These are phyloP conservation scores for Pseudoneurospora amorphoporcata DNA, from an alignment of 495 filamentous ascomycete species.

Conservation along the genomic window DNA sequence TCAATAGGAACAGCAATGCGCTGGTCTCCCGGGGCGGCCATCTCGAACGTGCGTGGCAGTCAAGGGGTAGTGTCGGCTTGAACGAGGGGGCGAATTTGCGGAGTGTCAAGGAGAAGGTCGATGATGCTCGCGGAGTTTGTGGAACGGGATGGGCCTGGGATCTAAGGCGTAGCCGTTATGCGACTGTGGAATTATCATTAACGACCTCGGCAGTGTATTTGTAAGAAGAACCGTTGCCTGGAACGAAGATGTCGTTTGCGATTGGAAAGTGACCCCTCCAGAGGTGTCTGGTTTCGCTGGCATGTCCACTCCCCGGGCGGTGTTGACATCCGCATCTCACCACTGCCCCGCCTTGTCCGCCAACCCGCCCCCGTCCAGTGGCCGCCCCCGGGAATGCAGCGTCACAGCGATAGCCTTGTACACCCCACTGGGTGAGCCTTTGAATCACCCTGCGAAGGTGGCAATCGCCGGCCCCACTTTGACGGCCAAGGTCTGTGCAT, in stretches of 20 bases:
- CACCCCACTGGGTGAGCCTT: not conserved
- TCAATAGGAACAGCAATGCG: slow-evolving; percentile 71
- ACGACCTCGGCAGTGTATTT: not conserved
- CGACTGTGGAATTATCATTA: not conserved
- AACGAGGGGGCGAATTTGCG: not conserved
- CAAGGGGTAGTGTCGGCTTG: not conserved
- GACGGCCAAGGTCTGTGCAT: slow-evolving; percentile 6
- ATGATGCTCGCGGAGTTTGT: not conserved
- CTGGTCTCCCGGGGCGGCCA: slow-evolving; percentile 63
- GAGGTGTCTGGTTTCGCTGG: not conserved
- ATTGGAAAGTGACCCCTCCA: not conserved
- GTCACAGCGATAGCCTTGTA: not conserved
- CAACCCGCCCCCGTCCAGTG: not conserved
- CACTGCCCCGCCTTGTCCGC: not conserved
- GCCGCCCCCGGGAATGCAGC: not conserved
- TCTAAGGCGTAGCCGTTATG: not conserved
- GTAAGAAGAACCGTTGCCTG: not conserved
- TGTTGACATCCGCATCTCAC: not conserved
- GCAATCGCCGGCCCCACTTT: slow-evolving; percentile 1
- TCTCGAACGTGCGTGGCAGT: slow-evolving; percentile 27
- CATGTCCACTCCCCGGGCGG: not conserved
- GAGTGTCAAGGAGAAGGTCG: not conserved
- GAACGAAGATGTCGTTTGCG: not conserved
- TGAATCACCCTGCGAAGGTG: not conserved
- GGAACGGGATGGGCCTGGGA: not conserved